Conservation (phyloP, 768 basidiomycete species). For the Trametes elegans region DNA sequence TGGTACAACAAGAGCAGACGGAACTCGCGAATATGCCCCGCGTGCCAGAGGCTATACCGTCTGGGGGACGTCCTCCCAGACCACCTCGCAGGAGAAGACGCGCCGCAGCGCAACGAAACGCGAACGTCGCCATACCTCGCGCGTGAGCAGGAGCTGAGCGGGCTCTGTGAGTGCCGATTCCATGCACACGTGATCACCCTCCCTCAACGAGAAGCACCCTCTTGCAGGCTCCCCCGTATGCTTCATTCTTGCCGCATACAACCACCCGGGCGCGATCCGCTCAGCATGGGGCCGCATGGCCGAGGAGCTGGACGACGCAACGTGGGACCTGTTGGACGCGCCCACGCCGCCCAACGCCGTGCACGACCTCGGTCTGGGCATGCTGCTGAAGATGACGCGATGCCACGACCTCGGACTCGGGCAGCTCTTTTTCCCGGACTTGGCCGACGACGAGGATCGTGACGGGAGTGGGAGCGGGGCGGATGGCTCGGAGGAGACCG, state of each 20-base stretch:
- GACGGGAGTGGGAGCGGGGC: not conserved
- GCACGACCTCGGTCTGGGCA: conserved; percentile 46
- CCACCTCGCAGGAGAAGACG: conserved; percentile 24
- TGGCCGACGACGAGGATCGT: conserved; percentile 18
- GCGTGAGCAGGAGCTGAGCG: conserved; percentile 71
- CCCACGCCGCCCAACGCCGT: conserved; percentile 31
- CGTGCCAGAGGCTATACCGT: conserved; percentile 70
- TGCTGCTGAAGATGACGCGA: conserved; percentile 76
- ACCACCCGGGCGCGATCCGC: conserved; percentile 60
- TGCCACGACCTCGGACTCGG: conserved; percentile 70
- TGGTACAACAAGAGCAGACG: conserved; percentile 87
- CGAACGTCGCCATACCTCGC: conserved; percentile 39
- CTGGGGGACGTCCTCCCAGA: conserved; percentile 65
- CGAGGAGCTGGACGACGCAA: conserved; percentile 64
- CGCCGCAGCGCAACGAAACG: conserved; percentile 6
- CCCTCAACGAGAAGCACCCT: conserved; percentile 1
- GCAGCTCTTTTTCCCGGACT: conserved; percentile 45
- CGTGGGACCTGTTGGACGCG: conserved; percentile 61
- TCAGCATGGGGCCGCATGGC: conserved; percentile 66
- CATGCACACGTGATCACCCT: not conserved
- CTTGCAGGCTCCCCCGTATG: conserved; percentile 71
- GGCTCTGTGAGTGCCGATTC: conserved; percentile 56
- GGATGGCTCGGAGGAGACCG: conserved; percentile 3
- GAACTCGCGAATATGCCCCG: conserved; percentile 70
- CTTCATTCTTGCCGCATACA: conserved; percentile 69